Percentiles rank a stretch among this genome's conserved stretches.
These are phyloP conservation scores for Echium plantagineum DNA, from an alignment of 257 asterid genomes.

Conservation along the genomic window DNA sequence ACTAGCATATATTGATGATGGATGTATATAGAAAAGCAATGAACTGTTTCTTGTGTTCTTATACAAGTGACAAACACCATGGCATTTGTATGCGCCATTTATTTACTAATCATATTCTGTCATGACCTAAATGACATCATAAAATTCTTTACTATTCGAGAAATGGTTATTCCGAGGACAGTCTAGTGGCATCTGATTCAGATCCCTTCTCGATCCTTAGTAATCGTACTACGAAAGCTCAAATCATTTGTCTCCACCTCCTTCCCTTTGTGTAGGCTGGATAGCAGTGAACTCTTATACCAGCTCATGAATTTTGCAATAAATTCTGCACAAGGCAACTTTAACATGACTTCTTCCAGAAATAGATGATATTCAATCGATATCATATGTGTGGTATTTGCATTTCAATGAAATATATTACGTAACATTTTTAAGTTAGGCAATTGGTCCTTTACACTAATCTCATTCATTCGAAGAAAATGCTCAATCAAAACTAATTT, in stretches of 20 bases:
- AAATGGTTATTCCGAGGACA: not conserved
- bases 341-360: constrained; percentile 1
- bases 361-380: not conserved
- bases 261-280: not conserved
- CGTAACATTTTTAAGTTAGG: too few relatives aligned
- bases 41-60: not conserved
- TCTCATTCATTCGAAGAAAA: too few relatives aligned
- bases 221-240: too few relatives aligned
- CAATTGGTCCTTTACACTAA: too few relatives aligned
- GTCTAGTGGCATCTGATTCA: not conserved
- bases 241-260: not conserved
- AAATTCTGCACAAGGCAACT: constrained; percentile 40
- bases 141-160: not conserved
- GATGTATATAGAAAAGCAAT: not conserved
- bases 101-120: not conserved
- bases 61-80: not conserved
- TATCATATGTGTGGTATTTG: not conserved
- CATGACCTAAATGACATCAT: not conserved
- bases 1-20: not conserved
- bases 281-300: constrained; percentile 17
- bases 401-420: not conserved
- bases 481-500: too few relatives aligned
- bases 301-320: constrained; percentile 46
- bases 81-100: not conserved
- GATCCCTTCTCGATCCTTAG: not conserved